These are phyloP conservation scores for Pelargonium myrrhifolium DNA, from an alignment of 441 rosid genomes.

Conservation along the genomic window DNA sequence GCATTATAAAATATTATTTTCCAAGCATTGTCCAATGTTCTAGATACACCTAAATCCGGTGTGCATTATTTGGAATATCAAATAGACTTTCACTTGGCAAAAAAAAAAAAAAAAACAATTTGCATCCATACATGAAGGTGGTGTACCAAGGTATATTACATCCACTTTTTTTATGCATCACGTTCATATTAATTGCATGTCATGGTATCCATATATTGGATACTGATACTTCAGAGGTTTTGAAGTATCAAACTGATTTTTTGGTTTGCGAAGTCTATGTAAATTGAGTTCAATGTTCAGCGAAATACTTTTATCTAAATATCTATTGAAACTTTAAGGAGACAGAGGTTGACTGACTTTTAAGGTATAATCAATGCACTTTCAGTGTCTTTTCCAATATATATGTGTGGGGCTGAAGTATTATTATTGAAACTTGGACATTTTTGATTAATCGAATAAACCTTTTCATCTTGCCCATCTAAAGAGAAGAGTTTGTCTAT, in stretches of 20 bases:
- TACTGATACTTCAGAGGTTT: neutral
- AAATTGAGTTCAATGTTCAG: neutral
- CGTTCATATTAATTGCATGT: neutral
- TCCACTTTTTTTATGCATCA: neutral
- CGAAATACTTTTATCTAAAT: neutral
- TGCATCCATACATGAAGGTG: neutral
- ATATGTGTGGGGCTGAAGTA: neutral
- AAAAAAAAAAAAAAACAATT: neutral
- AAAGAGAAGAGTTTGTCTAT: slow-evolving; percentile 5
- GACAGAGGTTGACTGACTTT: neutral
- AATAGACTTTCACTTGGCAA: neutral
- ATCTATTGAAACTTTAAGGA: neutral
- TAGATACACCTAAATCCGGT: neutral
- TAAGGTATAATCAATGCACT: neutral
- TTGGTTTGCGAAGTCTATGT: no score
- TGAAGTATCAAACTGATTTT: neutral
- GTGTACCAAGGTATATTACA: neutral
- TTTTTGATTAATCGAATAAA: neutral
- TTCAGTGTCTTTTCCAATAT: neutral
- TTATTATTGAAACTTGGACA: neutral
- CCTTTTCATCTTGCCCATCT: slow-evolving; percentile 5
- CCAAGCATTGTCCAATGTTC: no score
- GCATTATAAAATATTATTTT: no score
- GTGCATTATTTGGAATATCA: neutral
- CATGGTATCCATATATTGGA: neutral